Evolutionary conservation across 2,329 filamentous ascomycete species (phyloP).

Genomic region (Thelonectria rubi): DNA sequence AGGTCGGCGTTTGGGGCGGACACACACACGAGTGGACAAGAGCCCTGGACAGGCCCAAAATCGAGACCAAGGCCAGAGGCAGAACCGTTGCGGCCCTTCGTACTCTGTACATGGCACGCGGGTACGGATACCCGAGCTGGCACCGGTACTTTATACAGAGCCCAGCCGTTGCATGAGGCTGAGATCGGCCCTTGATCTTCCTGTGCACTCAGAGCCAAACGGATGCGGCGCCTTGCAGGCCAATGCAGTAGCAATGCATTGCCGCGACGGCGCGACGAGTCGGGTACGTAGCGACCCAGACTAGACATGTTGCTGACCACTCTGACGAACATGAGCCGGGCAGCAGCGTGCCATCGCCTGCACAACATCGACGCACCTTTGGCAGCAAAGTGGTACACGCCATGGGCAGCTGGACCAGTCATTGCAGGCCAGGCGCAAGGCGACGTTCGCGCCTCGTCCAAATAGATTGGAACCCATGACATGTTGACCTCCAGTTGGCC

Average conservation of each 20-base stretch:
- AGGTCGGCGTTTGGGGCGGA: slow-evolving; percentile 43
- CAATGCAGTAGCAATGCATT: slow-evolving; percentile 32
- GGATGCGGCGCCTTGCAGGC: slow-evolving; percentile 30
- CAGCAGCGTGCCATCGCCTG: slow-evolving; percentile 29
- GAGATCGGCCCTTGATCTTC: slow-evolving; percentile 35
- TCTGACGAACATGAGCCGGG: slow-evolving; percentile 18
- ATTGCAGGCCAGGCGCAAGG: slow-evolving; percentile 20
- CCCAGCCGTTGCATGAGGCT: slow-evolving; percentile 36
- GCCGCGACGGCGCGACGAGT: slow-evolving; percentile 24
- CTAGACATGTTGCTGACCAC: slow-evolving; percentile 14
- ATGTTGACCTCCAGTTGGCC: slow-evolving; percentile 36
- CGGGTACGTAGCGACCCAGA: slow-evolving; percentile 12
- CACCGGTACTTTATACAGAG: slow-evolving; percentile 7
- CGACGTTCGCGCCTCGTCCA: slow-evolving; percentile 25
- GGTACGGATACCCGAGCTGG: slow-evolving; percentile 2
- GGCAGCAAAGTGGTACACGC: slow-evolving; percentile 12
- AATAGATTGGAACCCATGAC: slow-evolving; percentile 27
- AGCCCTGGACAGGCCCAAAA: slow-evolving; percentile 29
- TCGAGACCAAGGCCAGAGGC: slow-evolving; percentile 6
- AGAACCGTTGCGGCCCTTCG: slow-evolving; percentile 33
- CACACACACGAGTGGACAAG: slow-evolving; percentile 39
- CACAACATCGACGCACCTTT: slow-evolving; percentile 34
- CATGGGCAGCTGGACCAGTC: slow-evolving; percentile 10
- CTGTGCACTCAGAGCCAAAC: slow-evolving; percentile 12
- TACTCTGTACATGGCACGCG: slow-evolving; percentile 27